Conservation (phyloP, 2,329 filamentous ascomycete genomes). For the Calonectria pauciramosa region DNA sequence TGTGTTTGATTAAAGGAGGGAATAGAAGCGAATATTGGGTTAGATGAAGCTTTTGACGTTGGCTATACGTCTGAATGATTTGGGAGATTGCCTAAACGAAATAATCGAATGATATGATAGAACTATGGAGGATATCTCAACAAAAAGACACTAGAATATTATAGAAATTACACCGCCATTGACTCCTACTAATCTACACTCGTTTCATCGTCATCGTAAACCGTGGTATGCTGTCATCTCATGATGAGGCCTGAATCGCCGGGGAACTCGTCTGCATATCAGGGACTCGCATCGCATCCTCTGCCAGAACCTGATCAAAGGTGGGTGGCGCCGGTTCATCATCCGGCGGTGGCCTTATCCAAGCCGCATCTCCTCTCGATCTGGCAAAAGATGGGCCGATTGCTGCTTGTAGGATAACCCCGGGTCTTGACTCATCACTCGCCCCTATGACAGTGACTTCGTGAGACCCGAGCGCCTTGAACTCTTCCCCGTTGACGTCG, state of each 20-base stretch:
- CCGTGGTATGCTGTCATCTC: neutral
- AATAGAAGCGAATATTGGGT: neutral
- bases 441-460: constrained; percentile 1
- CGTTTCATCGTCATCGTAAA: neutral
- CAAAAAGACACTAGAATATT: neutral
- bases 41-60: neutral
- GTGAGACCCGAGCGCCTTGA: neutral
- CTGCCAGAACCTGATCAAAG: constrained; percentile 5
- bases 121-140: neutral
- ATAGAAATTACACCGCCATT: neutral
- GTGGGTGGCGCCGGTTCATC: constrained; percentile 4
- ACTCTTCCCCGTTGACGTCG: neutral
- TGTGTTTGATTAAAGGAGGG: constrained; percentile 67
- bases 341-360: constrained; percentile 17
- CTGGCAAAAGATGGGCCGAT: neutral
- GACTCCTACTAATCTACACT: neutral
- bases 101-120: neutral
- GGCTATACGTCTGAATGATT: neutral
- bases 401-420: neutral
- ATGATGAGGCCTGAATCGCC: neutral
- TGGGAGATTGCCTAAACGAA: neutral
- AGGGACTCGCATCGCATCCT: neutral
- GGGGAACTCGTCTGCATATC: neutral
- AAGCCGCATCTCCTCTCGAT: neutral
- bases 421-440: constrained; percentile 5